phyloP scores from a whole-genome alignment of 2,329 filamentous ascomycete genomes.

The Sporothrix inflata region DNA sequence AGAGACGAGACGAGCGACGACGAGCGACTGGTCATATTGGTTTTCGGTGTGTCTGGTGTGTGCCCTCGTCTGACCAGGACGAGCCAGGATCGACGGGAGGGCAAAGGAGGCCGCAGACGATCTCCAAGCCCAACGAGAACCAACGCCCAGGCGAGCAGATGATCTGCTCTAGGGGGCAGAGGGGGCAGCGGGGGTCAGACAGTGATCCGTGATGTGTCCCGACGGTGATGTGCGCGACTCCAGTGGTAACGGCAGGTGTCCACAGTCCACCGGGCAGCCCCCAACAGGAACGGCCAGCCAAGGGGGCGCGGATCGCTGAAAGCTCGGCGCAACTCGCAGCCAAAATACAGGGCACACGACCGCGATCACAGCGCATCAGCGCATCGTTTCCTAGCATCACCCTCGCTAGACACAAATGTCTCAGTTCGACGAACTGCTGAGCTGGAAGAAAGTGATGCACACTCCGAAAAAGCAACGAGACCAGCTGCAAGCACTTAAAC shows the following conservation, averaged over 20 bases:
- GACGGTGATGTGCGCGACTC: neutral
- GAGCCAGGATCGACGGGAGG: neutral
- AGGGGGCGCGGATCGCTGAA: neutral
- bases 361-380: no score
- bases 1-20: neutral
- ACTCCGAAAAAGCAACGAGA: neutral
- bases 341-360: neutral
- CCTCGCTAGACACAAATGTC: neutral
- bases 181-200: neutral
- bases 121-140: no score
- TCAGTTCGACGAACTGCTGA: neutral
- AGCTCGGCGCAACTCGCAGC: neutral
- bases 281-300: neutral
- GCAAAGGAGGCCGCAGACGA: neutral
- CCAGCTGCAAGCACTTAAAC: conserved; percentile 24
- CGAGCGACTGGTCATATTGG: neutral
- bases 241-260: no score
- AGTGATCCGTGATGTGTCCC: neutral
- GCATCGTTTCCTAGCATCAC: no score
- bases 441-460: no score
- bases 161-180: neutral
- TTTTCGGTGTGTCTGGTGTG: neutral
- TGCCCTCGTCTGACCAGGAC: no score
- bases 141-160: neutral
- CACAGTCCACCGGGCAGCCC: neutral